Evolutionary conservation across 805 yeast genomes (phyloP), one percentile per base, ranked within the genome.

Genomic region (Wickerhamiella hasegawae): DNA sequence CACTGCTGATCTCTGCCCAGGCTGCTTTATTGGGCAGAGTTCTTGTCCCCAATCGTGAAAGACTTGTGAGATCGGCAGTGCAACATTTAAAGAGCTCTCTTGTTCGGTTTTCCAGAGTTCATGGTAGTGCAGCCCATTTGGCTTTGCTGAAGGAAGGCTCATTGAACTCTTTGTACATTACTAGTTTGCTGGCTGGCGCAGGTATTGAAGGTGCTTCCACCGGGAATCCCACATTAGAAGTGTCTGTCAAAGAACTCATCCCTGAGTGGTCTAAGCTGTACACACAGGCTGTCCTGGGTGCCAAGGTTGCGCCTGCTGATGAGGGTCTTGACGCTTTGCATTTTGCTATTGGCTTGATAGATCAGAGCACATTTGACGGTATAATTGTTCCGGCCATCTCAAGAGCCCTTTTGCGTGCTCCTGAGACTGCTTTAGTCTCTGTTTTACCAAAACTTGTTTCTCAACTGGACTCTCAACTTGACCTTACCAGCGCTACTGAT

Each of bases 331-430:
- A 31, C 8, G 22, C 51, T 16, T 59, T 74, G 33, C 62, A 61
- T n/a, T 52, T 57, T 5, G 69, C 71, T 43, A 52, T 73, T 18
- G 46, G 51, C 1, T 15, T 44, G 8, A 47, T 74, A 12, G 45
- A 54, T 6, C 54, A 57, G 14, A 60, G 54, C 1, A 50, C 55
- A 3, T 60, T 74, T 34, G 52, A 49, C 16, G 41, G 54, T 2
- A 35, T 43, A 5, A 47, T 78, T 14, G 54, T 72, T 5, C 82
- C 92, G 2, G 64, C 68, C 15, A 47, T 85, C 33, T 85, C 80
- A 47, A 82, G 78, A 50, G 69, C 85, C 1, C 62, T 77, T 33
- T 60, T 85, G 43, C 69, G 94, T 53, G 71, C 92, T 2, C 76
- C 94, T 0, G 95, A 83, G 48, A 54, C 61, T 26, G 69, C 81